Percentiles rank a stretch among this genome's conserved stretches.
phyloP scores from a whole-genome alignment of 192 early-diverging fungal species.

The Thoreauomyces humboldtii region DNA sequence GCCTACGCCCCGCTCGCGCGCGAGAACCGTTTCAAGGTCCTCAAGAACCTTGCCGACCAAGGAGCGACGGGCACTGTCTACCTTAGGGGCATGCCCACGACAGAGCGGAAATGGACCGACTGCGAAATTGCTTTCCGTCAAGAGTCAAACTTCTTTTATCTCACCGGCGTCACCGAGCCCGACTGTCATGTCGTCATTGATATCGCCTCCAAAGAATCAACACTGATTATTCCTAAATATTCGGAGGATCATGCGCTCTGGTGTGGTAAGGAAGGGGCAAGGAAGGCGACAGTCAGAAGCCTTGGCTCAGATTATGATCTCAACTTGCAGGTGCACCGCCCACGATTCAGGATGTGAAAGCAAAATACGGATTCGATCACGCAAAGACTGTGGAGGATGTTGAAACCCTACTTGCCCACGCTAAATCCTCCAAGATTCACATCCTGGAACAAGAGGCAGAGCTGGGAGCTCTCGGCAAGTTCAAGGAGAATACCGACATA shows the following conservation, averaged over 20 bases:
- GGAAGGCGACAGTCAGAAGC: too few relatives aligned
- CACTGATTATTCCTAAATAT: slow-evolving; percentile 67
- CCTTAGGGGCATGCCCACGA: slow-evolving; percentile 10
- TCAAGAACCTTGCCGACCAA: slow-evolving; percentile 18
- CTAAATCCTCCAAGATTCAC: slow-evolving; percentile 40
- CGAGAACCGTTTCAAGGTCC: slow-evolving; percentile 26
- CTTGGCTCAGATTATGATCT: too few relatives aligned
- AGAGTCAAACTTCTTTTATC: slow-evolving; percentile 84
- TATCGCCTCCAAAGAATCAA: slow-evolving; percentile 53
- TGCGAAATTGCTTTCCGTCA: slow-evolving; percentile 81
- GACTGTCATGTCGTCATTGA: slow-evolving; percentile 72
- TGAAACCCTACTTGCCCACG: slow-evolving; percentile 38
- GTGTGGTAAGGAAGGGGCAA: too few relatives aligned
- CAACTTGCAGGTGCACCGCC: slow-evolving; percentile 61
- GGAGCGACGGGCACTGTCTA: slow-evolving; percentile 12
- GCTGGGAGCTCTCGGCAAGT: slow-evolving; percentile 11
- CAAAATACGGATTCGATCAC: slow-evolving; percentile 67
- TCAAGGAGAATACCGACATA: slow-evolving; percentile 1
- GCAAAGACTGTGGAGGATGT: slow-evolving; percentile 63
- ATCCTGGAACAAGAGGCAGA: slow-evolving; percentile 38
- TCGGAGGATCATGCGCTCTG: slow-evolving; percentile 72
- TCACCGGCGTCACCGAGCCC: slow-evolving; percentile 74
- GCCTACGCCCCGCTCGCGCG: slow-evolving; percentile 21
- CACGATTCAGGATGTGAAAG: slow-evolving; percentile 51
- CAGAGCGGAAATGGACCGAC: slow-evolving; percentile 55